phyloP scores from a whole-genome alignment of 352 stramenopile genomes.

The Pythium scleroteichum region DNA sequence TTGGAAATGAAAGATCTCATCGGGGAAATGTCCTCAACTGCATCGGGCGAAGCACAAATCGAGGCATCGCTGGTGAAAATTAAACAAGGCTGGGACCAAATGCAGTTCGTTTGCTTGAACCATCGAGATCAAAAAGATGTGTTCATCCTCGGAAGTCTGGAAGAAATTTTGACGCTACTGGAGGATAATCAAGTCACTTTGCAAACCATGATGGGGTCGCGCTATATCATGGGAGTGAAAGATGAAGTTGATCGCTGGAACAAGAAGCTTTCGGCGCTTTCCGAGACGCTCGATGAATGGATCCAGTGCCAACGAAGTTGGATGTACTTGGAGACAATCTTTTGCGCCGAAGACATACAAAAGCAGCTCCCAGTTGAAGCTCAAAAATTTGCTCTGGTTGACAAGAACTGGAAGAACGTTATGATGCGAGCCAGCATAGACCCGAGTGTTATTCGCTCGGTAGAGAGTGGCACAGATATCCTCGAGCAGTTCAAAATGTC shows the following conservation, averaged over 20 bases:
- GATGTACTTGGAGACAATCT: conserved; percentile 91
- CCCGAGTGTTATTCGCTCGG: conserved; percentile 72
- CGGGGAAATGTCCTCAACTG: conserved; percentile 79
- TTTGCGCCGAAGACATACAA: conserved; percentile 88
- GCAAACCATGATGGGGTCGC: conserved; percentile 92
- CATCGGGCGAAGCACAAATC: conserved; percentile 89
- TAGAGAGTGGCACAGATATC: conserved; percentile 72
- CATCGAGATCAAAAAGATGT: conserved; percentile 87
- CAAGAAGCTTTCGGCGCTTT: conserved; percentile 84
- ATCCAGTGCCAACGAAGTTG: conserved; percentile 82
- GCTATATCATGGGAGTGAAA: conserved; percentile 91
- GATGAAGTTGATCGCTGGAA: conserved; percentile 90
- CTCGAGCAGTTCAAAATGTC: conserved; percentile 84
- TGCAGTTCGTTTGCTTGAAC: conserved; percentile 80
- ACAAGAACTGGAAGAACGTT: conserved; percentile 85
- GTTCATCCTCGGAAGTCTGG: conserved; percentile 90
- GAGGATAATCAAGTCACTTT: conserved; percentile 93
- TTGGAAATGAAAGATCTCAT: conserved; percentile 89
- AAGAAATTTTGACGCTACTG: conserved; percentile 88
- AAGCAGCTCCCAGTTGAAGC: conserved; percentile 86
- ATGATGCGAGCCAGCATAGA: conserved; percentile 82
- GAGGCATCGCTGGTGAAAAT: conserved; percentile 89
- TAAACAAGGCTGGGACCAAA: conserved; percentile 86
- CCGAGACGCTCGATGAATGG: conserved; percentile 85
- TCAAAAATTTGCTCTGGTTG: conserved; percentile 83